These are phyloP conservation scores for Aotearoamyces nothofagi DNA, from an alignment of 2,329 filamentous ascomycete species.

Conservation along the genomic window DNA sequence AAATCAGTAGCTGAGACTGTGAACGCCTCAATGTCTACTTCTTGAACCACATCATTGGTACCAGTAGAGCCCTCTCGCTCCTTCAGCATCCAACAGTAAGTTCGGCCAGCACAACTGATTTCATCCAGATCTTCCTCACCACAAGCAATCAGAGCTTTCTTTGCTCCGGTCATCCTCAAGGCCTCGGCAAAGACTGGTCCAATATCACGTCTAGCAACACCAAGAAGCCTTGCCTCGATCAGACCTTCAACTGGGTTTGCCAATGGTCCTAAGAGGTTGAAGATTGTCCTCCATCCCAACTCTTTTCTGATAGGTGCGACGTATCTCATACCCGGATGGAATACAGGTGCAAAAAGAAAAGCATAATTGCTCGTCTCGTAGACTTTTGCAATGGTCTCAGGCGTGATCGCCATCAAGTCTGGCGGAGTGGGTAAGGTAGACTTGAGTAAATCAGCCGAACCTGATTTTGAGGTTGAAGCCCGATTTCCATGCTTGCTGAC, in stretches of 20 bases:
- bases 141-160: constrained; percentile 81
- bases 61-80: constrained; percentile 25
- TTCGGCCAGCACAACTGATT: constrained; percentile 77
- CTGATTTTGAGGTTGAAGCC: constrained; percentile 88
- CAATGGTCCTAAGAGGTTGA: constrained; percentile 88
- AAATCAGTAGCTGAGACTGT: constrained; percentile 72
- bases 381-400: constrained; percentile 53
- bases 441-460: constrained; percentile 81
- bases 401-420: constrained; percentile 58
- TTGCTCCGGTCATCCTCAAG: constrained; percentile 56
- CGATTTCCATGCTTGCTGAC: constrained; percentile 94
- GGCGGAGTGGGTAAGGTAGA: constrained; percentile 59
- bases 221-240: constrained; percentile 84
- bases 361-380: constrained; percentile 79
- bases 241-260: constrained; percentile 77
- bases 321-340: constrained; percentile 88
- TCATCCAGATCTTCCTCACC: constrained; percentile 93
- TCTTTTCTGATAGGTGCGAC: constrained; percentile 75
- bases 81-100: constrained; percentile 73
- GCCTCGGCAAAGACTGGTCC: constrained; percentile 84
- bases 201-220: constrained; percentile 75
- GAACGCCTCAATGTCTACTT: constrained; percentile 75
- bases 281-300: constrained; percentile 89
- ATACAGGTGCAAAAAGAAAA: constrained; percentile 90
- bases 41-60: constrained; percentile 26